Conservation (phyloP, 1,284 basidiomycete genomes). For the Spongiforma sp. region DNA sequence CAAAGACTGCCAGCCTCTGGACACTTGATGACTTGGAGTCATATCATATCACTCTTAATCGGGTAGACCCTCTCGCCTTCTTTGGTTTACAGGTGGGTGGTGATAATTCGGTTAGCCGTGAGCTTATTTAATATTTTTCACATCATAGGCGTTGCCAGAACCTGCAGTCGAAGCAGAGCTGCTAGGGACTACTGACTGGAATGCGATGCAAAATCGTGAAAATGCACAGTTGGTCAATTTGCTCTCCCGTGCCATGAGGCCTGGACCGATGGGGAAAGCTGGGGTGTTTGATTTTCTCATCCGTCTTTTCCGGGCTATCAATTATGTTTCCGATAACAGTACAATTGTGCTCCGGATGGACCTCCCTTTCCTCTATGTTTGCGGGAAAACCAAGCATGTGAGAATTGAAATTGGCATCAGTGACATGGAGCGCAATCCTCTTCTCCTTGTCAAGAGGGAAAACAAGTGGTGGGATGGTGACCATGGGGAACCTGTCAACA, state of each 20-base stretch:
- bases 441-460: neutral
- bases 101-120: neutral
- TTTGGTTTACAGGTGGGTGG: neutral
- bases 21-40: neutral
- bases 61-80: neutral
- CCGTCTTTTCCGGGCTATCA: neutral
- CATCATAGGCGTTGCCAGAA: neutral
- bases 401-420: neutral
- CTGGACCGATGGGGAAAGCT: neutral
- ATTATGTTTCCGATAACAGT: neutral
- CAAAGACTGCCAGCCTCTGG: neutral
- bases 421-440: neutral
- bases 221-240: neutral
- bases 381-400: neutral
- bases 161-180: neutral
- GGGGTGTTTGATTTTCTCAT: neutral
- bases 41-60: neutral
- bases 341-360: neutral
- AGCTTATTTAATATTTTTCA: neutral
- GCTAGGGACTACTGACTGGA: neutral
- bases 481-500: neutral
- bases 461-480: neutral
- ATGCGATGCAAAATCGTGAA: neutral
- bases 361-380: neutral
- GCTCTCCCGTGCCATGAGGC: neutral